Conservation (phyloP, 176 grass and related monocot genomes). For the Aegilops longissima region DNA sequence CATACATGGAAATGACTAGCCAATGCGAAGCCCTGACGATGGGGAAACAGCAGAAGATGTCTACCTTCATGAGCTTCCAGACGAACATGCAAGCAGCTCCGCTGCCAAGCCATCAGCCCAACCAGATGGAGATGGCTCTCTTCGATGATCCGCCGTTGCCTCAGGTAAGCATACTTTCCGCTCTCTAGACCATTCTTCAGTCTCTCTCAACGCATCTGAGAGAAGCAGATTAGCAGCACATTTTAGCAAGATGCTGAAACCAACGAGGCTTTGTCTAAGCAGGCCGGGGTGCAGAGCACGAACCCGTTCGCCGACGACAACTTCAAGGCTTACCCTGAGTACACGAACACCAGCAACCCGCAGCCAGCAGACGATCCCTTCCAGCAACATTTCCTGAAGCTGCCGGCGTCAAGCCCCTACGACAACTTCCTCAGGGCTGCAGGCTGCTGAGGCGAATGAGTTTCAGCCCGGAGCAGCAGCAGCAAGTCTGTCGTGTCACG, state of each 20-base stretch:
- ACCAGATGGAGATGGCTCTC: constrained; percentile 34
- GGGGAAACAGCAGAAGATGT: constrained; percentile 92
- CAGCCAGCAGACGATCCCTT: constrained; percentile 4
- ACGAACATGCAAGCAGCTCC: constrained; percentile 21
- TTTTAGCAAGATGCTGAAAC: not conserved
- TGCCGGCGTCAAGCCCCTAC: constrained; percentile 79
- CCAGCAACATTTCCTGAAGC: constrained; percentile 57
- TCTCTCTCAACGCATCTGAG: not conserved
- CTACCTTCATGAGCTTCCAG: constrained; percentile 66
- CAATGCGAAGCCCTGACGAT: constrained; percentile 80
- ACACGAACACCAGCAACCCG: constrained; percentile 15
- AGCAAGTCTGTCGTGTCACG: not conserved
- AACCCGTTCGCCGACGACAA: constrained; percentile 72
- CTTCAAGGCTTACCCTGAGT: constrained; percentile 34
- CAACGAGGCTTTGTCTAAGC: not conserved
- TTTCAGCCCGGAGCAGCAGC: not conserved
- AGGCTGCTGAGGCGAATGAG: constrained; percentile 43
- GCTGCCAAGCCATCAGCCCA: constrained; percentile 20
- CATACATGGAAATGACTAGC: constrained; percentile 73
- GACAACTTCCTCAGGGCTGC: constrained; percentile 92
- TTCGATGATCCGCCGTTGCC: constrained; percentile 26
- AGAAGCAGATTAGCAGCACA: not conserved
- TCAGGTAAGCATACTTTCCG: constrained; percentile 37
- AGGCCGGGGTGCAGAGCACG: constrained; percentile 36
- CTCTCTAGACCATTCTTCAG: not conserved